Base-by-base conservation (phyloP, 306 rosid species). In the Begonia loranthoides region DNA sequence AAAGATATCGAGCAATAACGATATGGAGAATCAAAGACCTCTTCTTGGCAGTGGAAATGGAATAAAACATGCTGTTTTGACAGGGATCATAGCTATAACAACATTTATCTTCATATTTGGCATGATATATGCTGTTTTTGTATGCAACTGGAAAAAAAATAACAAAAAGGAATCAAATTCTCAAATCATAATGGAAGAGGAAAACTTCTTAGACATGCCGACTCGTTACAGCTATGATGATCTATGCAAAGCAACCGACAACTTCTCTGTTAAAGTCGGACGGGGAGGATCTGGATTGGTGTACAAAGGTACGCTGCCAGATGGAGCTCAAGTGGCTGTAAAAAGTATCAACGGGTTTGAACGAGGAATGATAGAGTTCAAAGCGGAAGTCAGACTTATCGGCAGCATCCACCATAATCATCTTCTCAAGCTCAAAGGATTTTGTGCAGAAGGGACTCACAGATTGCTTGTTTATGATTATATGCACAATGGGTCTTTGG, bases 401-500 rank as follows among this genome's bases (percentile, higher is more conserved):
- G 67, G 67, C 17, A 60, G 55, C 19, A 60, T 61, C 45, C 66
- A 63, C 14, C 67, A 67, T 67, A 57, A 60, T 9, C 66, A 67
- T 60, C 33, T 49, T 21, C 58, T 60, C 38, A 55, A 50, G 34
- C 58, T 54, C 48, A 55, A 53, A 60, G 66, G 66, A 38, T 49
- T 67, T 64, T 81, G 90, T 28, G 75, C 82, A 2, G 85, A 78
- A 61, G 82, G 90, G 56, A 70, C 71, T 54, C 78, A 78, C 55
- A 66, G 76, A 44, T 77, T 82, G 54, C 67, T 67, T 51, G 72
- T 67, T 0, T 82, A 82, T 24, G 90, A 82, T 47, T 82, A 77
- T 74, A 70, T 78, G 92, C 61, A 62, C 2, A 82, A 79, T 46
- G 86, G 92, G 5, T 78, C 92, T 40, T 48, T 82, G 40, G 82